Conservation (phyloP, 768 basidiomycete species). For the Udeniomyces megalosporus region DNA sequence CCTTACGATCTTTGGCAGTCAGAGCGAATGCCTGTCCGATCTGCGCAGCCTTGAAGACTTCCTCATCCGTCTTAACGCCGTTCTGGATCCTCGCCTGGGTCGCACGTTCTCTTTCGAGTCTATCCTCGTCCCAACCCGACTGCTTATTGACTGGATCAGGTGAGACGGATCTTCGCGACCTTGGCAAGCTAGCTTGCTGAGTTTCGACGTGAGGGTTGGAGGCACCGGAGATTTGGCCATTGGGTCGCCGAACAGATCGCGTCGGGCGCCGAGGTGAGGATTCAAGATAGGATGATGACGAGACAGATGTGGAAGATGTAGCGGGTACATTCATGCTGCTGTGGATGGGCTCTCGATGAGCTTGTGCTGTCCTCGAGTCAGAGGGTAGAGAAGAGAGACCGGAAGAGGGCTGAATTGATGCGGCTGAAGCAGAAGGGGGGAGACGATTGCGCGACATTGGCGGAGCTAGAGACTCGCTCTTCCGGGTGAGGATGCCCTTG, state of each 20-base stretch:
- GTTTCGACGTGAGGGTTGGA: neutral
- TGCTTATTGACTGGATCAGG: neutral
- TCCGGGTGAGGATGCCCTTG: too few species aligned
- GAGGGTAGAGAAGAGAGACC: neutral
- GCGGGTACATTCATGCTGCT: neutral
- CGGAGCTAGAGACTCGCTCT: too few species aligned
- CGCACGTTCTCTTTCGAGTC: neutral
- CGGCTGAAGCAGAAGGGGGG: neutral
- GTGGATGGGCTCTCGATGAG: neutral
- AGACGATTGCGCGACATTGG: slow-evolving; percentile 2
- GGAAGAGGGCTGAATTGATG: neutral
- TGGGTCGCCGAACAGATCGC: slow-evolving; percentile 2
- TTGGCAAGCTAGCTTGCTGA: neutral
- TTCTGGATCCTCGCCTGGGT: neutral
- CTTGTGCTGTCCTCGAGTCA: neutral
- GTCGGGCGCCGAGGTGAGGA: slow-evolving; percentile 3
- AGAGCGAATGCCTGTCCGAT: neutral
- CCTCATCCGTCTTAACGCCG: neutral
- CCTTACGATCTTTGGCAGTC: neutral
- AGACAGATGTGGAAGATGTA: neutral
- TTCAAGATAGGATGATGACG: neutral
- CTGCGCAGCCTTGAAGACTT: neutral
- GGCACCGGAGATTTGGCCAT: neutral
- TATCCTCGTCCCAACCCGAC: neutral
- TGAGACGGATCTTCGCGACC: neutral